These are phyloP conservation scores for Pichia cactophila DNA, from an alignment of 1,139 yeast genomes.

Conservation along the genomic window DNA sequence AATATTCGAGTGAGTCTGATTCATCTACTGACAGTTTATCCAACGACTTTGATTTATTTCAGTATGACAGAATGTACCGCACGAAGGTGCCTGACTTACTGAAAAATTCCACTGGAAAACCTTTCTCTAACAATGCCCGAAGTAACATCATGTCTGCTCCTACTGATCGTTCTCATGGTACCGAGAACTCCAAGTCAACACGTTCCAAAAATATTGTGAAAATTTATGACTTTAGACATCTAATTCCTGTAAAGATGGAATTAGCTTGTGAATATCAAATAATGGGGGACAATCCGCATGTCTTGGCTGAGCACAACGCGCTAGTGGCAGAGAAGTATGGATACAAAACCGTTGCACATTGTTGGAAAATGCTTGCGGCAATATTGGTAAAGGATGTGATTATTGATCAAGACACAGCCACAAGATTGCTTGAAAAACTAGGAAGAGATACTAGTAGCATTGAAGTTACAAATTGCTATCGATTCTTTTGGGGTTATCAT, in stretches of 20 bases:
- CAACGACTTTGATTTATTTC: constrained; percentile 44
- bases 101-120: constrained; percentile 20
- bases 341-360: constrained; percentile 55
- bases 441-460: constrained; percentile 10
- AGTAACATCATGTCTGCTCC: constrained; percentile 17
- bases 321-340: constrained; percentile 64
- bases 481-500: constrained; percentile 71
- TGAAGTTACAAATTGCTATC: constrained; percentile 13
- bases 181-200: constrained; percentile 19
- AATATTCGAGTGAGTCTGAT: constrained; percentile 6
- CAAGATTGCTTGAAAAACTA: constrained; percentile 15
- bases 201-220: constrained; percentile 45
- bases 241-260: constrained; percentile 71
- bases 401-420: constrained; percentile 14
- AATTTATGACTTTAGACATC: constrained; percentile 56
- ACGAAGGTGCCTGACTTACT: constrained; percentile 40
- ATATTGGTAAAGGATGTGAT: constrained; percentile 29
- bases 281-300: constrained; percentile 58
- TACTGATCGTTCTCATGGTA: constrained; percentile 23
- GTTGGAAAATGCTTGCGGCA: constrained; percentile 66
- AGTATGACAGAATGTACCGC: constrained; percentile 39
- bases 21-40: constrained; percentile 38
- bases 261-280: constrained; percentile 72
- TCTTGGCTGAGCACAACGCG: constrained; percentile 62
- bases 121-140: constrained; percentile 14